Conservation (phyloP, 768 basidiomycete genomes). For the Rickenella mellea region DNA sequence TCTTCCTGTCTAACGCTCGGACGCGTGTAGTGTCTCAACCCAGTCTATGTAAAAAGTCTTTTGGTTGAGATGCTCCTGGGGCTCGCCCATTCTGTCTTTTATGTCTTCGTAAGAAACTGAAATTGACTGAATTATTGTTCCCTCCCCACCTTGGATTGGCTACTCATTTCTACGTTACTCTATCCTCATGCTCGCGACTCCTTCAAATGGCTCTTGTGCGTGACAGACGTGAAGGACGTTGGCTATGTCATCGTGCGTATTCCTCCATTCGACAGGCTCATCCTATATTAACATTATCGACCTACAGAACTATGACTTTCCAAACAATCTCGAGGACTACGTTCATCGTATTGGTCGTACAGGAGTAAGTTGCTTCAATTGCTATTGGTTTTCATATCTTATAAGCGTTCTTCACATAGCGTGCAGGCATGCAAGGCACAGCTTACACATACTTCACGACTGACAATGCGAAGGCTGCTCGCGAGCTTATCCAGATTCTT, state of each 20-base stretch:
- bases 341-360: constrained; percentile 44
- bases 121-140: background rate
- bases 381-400: background rate
- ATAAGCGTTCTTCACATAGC: constrained; percentile 8
- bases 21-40: too few relatives aligned
- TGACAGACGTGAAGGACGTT: constrained; percentile 38
- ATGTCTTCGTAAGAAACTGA: background rate
- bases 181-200: constrained; percentile 2
- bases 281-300: constrained; percentile 3
- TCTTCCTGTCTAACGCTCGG: background rate
- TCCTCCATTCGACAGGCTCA: constrained; percentile 5
- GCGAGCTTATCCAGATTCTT: constrained; percentile 35
- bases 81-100: background rate
- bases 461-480: constrained; percentile 33
- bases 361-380: constrained; percentile 16
- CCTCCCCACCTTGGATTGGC: background rate
- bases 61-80: background rate
- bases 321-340: constrained; percentile 38
- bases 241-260: constrained; percentile 30
- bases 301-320: constrained; percentile 32
- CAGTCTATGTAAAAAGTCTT: background rate
- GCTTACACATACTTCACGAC: constrained; percentile 37
- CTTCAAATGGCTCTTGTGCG: constrained; percentile 2
- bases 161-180: constrained; percentile 3
- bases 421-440: constrained; percentile 25